These are phyloP conservation scores for Neonectria coccinea DNA, from an alignment of 2,329 filamentous ascomycete genomes.

Conservation along the genomic window DNA sequence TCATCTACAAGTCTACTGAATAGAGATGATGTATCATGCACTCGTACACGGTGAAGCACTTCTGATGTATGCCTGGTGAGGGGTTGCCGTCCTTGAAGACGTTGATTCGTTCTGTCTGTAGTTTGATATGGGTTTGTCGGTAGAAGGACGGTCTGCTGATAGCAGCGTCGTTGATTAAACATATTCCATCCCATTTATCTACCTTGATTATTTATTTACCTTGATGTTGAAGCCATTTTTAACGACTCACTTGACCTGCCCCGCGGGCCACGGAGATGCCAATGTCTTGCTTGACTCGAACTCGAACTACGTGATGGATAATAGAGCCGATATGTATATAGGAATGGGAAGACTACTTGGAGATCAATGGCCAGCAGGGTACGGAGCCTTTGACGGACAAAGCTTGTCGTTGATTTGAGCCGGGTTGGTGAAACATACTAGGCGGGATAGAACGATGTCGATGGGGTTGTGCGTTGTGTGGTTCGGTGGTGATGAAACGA, in stretches of 20 bases:
- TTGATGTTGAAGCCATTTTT: not conserved
- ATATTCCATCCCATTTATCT: not conserved
- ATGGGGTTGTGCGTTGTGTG: constrained; percentile 5
- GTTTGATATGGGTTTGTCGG: not conserved
- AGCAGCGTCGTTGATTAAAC: not conserved
- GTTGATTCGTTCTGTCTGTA: not conserved
- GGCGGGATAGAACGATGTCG: not conserved
- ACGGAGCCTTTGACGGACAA: not conserved
- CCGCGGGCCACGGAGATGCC: not conserved
- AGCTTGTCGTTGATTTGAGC: constrained; percentile 4
- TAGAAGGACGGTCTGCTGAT: not conserved
- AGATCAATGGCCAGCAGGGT: not conserved
- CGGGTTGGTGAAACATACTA: constrained; percentile 25
- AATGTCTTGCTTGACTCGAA: not conserved
- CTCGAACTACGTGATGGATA: not conserved
- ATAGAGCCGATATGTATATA: not conserved
- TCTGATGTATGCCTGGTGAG: not conserved
- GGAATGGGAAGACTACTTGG: not conserved
- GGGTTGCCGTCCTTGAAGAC: not conserved
- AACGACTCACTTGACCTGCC: not conserved
- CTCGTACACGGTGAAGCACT: not conserved
- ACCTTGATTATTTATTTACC: not conserved
- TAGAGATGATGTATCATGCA: constrained; percentile 43
- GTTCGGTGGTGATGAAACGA: constrained; percentile 22
- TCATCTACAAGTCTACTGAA: constrained; percentile 44